These are phyloP conservation scores for Zangia roseola DNA, from an alignment of 768 basidiomycete genomes.

Conservation along the genomic window DNA sequence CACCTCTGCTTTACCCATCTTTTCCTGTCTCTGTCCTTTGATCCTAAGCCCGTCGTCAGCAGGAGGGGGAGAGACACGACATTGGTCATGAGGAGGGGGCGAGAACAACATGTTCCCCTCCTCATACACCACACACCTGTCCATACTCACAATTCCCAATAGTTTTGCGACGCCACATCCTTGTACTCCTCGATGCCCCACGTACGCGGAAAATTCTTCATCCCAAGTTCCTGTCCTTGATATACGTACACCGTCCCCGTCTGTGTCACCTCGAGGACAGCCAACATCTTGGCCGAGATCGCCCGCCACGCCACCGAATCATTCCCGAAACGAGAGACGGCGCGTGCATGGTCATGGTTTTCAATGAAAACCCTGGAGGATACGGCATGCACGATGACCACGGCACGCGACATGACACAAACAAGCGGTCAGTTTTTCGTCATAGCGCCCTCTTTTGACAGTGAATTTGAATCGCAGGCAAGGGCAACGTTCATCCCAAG, in stretches of 20 bases:
- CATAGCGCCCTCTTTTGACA: background rate
- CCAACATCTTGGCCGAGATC: slow-evolving; percentile 62
- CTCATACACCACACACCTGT: background rate
- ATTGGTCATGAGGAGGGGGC: no score
- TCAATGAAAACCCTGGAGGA: slow-evolving; percentile 56
- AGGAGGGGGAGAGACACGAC: background rate
- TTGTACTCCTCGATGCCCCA: slow-evolving; percentile 77
- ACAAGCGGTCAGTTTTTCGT: slow-evolving; percentile 5
- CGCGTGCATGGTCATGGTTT: slow-evolving; percentile 67
- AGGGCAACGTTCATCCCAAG: background rate
- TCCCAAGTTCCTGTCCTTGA: slow-evolving; percentile 73
- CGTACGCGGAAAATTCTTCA: slow-evolving; percentile 56
- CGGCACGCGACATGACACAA: slow-evolving; percentile 1
- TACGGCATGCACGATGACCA: slow-evolving; percentile 13
- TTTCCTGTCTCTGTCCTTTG: slow-evolving; percentile 35
- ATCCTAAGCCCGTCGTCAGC: slow-evolving; percentile 30
- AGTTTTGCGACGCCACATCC: slow-evolving; percentile 62
- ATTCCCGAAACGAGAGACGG: slow-evolving; percentile 65
- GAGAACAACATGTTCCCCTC: background rate
- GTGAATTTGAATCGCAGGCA: slow-evolving; percentile 7
- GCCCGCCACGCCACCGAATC: slow-evolving; percentile 56
- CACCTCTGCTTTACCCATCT: slow-evolving; percentile 37
- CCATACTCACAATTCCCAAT: slow-evolving; percentile 48
- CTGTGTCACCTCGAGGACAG: slow-evolving; percentile 58
- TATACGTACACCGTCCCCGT: slow-evolving; percentile 70